These are phyloP conservation scores for Sphagnum tenellum DNA, from an alignment of 225 moss, liverwort and hornwort species.

Conservation along the genomic window DNA sequence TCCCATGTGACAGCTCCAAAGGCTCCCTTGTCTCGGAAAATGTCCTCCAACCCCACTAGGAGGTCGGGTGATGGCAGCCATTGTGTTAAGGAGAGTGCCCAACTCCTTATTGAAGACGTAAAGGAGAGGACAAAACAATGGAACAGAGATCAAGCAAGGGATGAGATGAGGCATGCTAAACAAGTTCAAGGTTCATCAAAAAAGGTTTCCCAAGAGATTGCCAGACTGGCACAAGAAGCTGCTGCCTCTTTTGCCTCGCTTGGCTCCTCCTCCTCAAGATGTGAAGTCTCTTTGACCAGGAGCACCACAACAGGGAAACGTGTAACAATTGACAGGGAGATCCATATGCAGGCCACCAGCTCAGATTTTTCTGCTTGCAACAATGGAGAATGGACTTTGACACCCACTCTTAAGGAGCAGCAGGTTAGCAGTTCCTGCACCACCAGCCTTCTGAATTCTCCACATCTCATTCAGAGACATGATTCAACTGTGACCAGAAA, in stretches of 20 bases:
- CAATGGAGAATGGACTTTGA: slow-evolving; percentile 15
- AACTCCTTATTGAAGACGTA: slow-evolving; percentile 32
- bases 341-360: slow-evolving; percentile 3
- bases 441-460: slow-evolving; percentile 25
- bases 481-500: slow-evolving; percentile 3
- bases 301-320: slow-evolving; percentile 40
- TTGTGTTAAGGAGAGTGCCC: slow-evolving; percentile 29
- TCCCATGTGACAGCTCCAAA: slow-evolving; percentile 12
- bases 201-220: slow-evolving; percentile 55
- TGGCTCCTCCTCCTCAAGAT: slow-evolving; percentile 22
- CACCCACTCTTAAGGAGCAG: slow-evolving; percentile 17
- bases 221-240: slow-evolving; percentile 34
- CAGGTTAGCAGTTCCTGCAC: slow-evolving; percentile 18
- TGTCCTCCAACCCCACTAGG: slow-evolving; percentile 24
- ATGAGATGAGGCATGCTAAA: too few relatives aligned
- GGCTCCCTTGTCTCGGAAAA: slow-evolving; percentile 29
- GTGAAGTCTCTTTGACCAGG: slow-evolving; percentile 21
- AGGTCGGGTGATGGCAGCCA: slow-evolving; percentile 15
- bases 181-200: slow-evolving; percentile 34
- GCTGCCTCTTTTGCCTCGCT: slow-evolving; percentile 2
- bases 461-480: slow-evolving; percentile 19
- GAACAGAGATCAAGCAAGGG: slow-evolving; percentile 7
- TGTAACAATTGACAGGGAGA: slow-evolving; percentile 15
- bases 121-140: slow-evolving; percentile 34
- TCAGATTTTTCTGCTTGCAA: neutral